These are phyloP conservation scores for Achaetomium macrosporum DNA, from an alignment of 2,329 filamentous ascomycete genomes.

Conservation along the genomic window DNA sequence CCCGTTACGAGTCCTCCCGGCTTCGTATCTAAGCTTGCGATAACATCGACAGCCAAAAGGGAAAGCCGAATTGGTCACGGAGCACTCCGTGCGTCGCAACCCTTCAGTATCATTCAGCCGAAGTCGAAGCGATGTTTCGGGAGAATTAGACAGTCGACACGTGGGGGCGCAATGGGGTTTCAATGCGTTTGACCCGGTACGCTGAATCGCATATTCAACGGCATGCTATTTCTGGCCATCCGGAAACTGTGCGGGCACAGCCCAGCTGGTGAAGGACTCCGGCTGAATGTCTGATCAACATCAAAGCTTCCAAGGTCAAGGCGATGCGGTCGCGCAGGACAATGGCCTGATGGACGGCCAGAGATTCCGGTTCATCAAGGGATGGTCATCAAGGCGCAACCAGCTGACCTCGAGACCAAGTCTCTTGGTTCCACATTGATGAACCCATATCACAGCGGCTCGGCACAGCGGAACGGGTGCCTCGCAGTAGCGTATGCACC, in stretches of 20 bases:
- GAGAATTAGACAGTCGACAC: not conserved
- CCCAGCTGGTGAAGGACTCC: not conserved
- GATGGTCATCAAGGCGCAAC: not conserved
- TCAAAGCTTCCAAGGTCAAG: not conserved
- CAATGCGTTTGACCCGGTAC: too few relatives aligned
- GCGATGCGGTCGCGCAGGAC: too few relatives aligned
- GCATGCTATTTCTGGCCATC: slow-evolving; percentile 3
- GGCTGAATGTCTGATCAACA: not conserved
- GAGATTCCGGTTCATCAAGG: not conserved
- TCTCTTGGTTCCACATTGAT: not conserved
- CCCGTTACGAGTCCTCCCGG: too few relatives aligned
- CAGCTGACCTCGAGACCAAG: not conserved
- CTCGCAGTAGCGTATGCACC: not conserved
- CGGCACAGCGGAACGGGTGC: slow-evolving; percentile 3
- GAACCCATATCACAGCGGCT: slow-evolving; percentile 5
- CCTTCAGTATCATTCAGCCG: not conserved
- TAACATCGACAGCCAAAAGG: not conserved
- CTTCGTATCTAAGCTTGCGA: too few relatives aligned
- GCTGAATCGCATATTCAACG: not conserved
- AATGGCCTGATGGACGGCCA: not conserved
- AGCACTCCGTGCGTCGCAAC: not conserved
- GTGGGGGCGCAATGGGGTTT: slow-evolving; percentile 6
- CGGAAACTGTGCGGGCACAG: not conserved
- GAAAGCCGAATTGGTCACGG: not conserved
- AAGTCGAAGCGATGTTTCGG: not conserved